A percentile compares a stretch with the other conserved stretches of the same genome.
phyloP scores from a whole-genome alignment of 2,329 filamentous ascomycete genomes.

The Purpureocillium lavendulum region DNA sequence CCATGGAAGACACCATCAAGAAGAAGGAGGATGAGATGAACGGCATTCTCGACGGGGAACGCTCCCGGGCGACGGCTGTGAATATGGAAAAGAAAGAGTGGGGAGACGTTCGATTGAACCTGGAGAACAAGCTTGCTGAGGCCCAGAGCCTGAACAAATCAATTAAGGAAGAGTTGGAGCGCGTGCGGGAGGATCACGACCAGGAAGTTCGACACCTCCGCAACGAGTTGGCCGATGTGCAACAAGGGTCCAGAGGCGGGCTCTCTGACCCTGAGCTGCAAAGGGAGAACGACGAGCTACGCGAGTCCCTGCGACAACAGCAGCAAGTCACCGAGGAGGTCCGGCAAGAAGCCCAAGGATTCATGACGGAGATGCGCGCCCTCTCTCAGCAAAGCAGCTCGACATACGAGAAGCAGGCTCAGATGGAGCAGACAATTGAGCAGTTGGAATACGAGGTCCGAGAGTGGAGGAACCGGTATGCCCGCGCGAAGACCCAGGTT shows the following conservation, averaged over 20 bases:
- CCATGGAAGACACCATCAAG: conserved; percentile 60
- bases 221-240: conserved; percentile 35
- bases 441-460: conserved; percentile 74
- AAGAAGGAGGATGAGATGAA: conserved; percentile 65
- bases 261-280: conserved; percentile 44
- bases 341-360: conserved; percentile 71
- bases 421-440: conserved; percentile 66
- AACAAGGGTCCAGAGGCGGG: conserved; percentile 18
- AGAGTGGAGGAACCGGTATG: conserved; percentile 86
- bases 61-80: conserved; percentile 39
- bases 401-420: conserved; percentile 74
- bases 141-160: conserved; percentile 72
- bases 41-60: conserved; percentile 50
- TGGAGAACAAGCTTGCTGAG: conserved; percentile 68
- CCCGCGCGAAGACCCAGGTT: conserved; percentile 79
- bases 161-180: conserved; percentile 70
- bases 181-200: conserved; percentile 60
- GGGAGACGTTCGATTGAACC: conserved; percentile 52
- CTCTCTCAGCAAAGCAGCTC: conserved; percentile 74
- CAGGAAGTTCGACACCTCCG: conserved; percentile 54
- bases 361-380: conserved; percentile 80
- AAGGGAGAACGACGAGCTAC: conserved; percentile 61
- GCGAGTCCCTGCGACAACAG: conserved; percentile 60
- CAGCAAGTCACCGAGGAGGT: conserved; percentile 82
- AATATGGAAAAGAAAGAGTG: conserved; percentile 63